Percentiles rank a stretch among this genome's conserved stretches.
phyloP scores from a whole-genome alignment of 352 stramenopile species.

The Phytophthora europaea region DNA sequence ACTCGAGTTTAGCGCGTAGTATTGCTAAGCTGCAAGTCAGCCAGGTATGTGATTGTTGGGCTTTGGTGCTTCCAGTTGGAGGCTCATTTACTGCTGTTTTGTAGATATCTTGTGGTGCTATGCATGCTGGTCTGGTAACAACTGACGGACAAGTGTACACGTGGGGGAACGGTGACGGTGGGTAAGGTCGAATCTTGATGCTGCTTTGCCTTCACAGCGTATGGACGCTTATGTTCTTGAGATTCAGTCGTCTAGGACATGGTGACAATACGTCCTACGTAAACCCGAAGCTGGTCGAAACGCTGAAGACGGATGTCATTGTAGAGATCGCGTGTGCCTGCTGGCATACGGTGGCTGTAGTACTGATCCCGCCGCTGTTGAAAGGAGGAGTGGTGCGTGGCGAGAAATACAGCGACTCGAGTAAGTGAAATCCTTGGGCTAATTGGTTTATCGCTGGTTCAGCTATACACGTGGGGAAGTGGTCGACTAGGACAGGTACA shows the following conservation, averaged over 20 bases:
- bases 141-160: slow-evolving; percentile 78
- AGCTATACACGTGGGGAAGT: slow-evolving; percentile 94
- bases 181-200: slow-evolving; percentile 46
- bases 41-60: slow-evolving; percentile 44
- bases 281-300: slow-evolving; percentile 79
- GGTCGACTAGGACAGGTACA: slow-evolving; percentile 92
- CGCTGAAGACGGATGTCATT: slow-evolving; percentile 77
- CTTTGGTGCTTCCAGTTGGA: too few relatives aligned
- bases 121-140: slow-evolving; percentile 85
- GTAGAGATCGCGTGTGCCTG: slow-evolving; percentile 83
- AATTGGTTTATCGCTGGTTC: neutral
- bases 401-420: neutral
- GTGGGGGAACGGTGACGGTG: slow-evolving; percentile 87
- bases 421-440: neutral
- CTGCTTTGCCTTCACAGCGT: neutral
- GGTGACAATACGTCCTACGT: slow-evolving; percentile 78
- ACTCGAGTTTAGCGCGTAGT: slow-evolving; percentile 64
- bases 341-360: slow-evolving; percentile 92
- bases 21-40: slow-evolving; percentile 67
- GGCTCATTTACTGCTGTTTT: neutral
- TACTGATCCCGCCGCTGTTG: slow-evolving; percentile 88
- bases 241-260: slow-evolving; percentile 70
- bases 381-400: slow-evolving; percentile 76
- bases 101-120: slow-evolving; percentile 81
- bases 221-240: neutral